phyloP scores from a whole-genome alignment of 768 basidiomycete genomes.

The Candolleomyces aberdarensis region DNA sequence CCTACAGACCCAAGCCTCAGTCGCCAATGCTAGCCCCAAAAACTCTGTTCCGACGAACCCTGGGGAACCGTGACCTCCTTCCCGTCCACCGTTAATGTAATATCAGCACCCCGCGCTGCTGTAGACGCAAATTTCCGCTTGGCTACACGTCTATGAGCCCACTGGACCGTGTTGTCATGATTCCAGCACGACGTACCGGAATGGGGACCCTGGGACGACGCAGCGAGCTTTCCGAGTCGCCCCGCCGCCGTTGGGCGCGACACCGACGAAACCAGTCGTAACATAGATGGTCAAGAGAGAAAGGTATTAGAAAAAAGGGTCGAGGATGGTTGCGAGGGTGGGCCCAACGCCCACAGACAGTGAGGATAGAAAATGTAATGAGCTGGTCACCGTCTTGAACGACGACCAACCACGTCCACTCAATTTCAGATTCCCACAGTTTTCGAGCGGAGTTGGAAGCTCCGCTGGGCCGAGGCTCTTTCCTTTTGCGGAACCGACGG shows the following conservation, averaged over 20 bases:
- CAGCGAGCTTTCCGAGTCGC: conserved; percentile 62
- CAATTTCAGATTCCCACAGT: conserved; percentile 41
- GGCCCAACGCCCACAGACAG: conserved; percentile 27
- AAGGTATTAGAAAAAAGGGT: conserved; percentile 18
- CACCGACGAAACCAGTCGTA: conserved; percentile 62
- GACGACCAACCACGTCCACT: conserved; percentile 42
- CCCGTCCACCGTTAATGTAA: conserved; percentile 93
- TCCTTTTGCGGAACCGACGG: too few relatives aligned
- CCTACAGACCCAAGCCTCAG: conserved; percentile 39
- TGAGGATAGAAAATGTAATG: conserved; percentile 25
- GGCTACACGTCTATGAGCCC: conserved; percentile 31
- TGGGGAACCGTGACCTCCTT: conserved; percentile 97
- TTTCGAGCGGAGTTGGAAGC: conserved; percentile 23
- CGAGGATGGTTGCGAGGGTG: conserved; percentile 26
- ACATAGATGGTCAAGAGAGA: conserved; percentile 39
- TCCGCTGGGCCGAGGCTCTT: too few relatives aligned
- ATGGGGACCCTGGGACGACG: conserved; percentile 31
- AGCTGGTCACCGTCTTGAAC: conserved; percentile 42
- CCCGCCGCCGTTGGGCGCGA: conserved; percentile 64
- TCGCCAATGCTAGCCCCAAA: background rate
- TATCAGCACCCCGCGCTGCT: conserved; percentile 65
- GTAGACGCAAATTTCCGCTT: conserved; percentile 65
- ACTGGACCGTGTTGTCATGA: background rate
- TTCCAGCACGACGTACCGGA: conserved; percentile 19
- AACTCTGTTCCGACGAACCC: conserved; percentile 49